Base-by-base conservation (phyloP, 345 rosid genomes). In the Theobroma cacao region DNA sequence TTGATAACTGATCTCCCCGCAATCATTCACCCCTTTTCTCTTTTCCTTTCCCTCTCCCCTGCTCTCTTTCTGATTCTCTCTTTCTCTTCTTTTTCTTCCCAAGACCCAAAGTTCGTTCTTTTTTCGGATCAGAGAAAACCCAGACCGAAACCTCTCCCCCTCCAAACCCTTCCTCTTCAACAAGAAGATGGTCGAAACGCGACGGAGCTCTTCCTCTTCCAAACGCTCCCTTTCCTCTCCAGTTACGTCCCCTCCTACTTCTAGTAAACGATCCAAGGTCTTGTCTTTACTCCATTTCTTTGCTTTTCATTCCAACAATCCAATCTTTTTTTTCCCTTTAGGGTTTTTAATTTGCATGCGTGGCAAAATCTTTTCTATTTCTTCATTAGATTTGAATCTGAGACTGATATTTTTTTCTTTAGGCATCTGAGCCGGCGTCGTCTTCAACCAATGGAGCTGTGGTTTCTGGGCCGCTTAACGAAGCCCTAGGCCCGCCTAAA, bases 241-340 rank as follows among this genome's bases (percentile, higher is more conserved):
- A 28, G 85, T 80, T 1, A 72, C 92, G 2, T 84, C 92, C 22
- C 86, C 90, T 5, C 86, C 92, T 20, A 75, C 90, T 0, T 78
- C 89, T 40, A 77, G 75, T 61, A 97, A 94, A 84, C 89, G 99
- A 84, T 86, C 97, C 82, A 97, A 91, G 92, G 99, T 92, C 20
- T 45, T 52, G 24, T 10, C 60, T 74, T 77, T n/a, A 4, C 62
- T 48, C 58, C 64, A n/a, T 47, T 79, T 60, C 67, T 48, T 7
- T 48, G 68, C 66, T 2, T 33, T 55, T 77, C 4, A 17, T 52
- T 72, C 31, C n/a, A 12, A 13, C 11, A 72, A 48, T 79, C 64
- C 30, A 13, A 48, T 41, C 1, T 58, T 52, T 72, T 3, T 64
- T 74, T 33, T 40, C 67, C 12, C 24, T 9, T 7, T 9, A 52